Conservation (phyloP, 2,329 filamentous ascomycete genomes). For the Dactylellina sp. region DNA sequence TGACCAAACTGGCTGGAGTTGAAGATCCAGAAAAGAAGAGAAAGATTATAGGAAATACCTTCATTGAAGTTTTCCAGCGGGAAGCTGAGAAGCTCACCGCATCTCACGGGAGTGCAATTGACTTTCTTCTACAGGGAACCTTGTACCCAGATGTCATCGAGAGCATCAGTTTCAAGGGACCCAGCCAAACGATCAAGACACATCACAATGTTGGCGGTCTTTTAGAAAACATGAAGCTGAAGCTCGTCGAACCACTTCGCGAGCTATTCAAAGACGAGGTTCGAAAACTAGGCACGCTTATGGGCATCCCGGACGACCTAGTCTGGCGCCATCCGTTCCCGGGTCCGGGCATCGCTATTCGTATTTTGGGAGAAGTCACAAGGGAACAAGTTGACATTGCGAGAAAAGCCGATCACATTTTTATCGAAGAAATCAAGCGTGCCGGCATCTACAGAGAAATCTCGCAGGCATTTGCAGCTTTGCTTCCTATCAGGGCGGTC, state of each 20-base stretch:
- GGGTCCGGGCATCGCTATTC: constrained; percentile 79
- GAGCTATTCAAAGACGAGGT: constrained; percentile 78
- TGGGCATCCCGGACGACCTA: constrained; percentile 79
- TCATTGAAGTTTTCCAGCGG: constrained; percentile 85
- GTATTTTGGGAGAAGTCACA: constrained; percentile 86
- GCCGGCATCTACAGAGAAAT: constrained; percentile 80
- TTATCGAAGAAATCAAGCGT: constrained; percentile 78
- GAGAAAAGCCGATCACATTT: constrained; percentile 80
- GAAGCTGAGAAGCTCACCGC: constrained; percentile 69
- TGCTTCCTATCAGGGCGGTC: constrained; percentile 74
- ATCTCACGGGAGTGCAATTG: constrained; percentile 75
- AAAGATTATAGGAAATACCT: constrained; percentile 86
- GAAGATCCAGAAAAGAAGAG: constrained; percentile 86
- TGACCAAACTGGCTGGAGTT: constrained; percentile 80
- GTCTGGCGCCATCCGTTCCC: constrained; percentile 84
- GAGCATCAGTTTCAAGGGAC: constrained; percentile 78
- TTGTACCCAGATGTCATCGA: constrained; percentile 81
- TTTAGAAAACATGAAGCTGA: constrained; percentile 71
- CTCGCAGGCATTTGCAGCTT: constrained; percentile 76
- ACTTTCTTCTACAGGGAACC: constrained; percentile 89
- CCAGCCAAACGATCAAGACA: constrained; percentile 78
- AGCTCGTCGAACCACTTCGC: constrained; percentile 81
- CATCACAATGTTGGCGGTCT: constrained; percentile 79
- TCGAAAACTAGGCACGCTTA: constrained; percentile 74
- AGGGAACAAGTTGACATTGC: constrained; percentile 81